Evolutionary conservation across 192 early-diverging fungal species (phyloP).

Genomic region (Linnemannia zychae): DNA sequence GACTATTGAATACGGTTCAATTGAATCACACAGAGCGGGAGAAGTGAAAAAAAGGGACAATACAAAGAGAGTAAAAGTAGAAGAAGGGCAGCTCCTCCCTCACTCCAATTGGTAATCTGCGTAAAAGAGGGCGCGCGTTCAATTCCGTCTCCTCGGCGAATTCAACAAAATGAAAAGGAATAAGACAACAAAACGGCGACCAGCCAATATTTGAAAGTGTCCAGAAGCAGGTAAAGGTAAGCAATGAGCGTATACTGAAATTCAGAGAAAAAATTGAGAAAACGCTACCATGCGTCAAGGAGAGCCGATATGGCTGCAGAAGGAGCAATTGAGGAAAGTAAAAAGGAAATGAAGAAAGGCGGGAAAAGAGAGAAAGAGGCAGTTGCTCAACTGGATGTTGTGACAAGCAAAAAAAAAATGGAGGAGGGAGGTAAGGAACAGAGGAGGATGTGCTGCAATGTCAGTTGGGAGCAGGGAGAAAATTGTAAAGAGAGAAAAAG

Average conservation of each 20-base stretch:
- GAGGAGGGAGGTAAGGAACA: not conserved
- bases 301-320: not conserved
- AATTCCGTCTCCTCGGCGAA: not conserved
- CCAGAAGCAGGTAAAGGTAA: not conserved
- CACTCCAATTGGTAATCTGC: not conserved
- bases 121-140: not conserved
- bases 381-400: not conserved
- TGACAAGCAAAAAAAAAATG: not conserved
- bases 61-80: not conserved
- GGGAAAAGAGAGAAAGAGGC: not conserved
- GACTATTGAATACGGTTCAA: not conserved
- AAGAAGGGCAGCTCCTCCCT: too few relatives aligned
- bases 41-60: not conserved
- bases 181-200: not conserved
- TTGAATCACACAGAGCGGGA: not conserved
- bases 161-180: not conserved
- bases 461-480: not conserved
- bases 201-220: not conserved
- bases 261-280: not conserved
- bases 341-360: conserved; percentile 14
- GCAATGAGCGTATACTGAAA: not conserved
- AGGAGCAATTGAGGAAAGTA: not conserved
- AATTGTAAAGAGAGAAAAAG: not conserved
- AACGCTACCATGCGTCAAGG: not conserved
- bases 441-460: not conserved